Evolutionary conservation across 306 rosid genomes (phyloP), one percentile per base, ranked within the genome.

Genomic region (Crotalaria pallida): DNA sequence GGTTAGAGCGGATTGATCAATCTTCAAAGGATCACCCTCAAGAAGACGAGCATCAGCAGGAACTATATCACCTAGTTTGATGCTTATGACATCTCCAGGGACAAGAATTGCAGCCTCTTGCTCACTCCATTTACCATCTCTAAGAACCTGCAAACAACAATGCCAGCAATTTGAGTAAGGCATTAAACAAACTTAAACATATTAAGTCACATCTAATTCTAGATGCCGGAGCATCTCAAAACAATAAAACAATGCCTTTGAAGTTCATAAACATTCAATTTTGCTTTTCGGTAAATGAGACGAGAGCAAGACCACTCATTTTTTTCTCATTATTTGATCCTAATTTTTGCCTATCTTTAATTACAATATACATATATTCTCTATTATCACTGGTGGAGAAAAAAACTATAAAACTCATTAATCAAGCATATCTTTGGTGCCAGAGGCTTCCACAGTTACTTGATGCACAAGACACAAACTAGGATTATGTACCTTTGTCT

Each of bases 1-100:
- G 0, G 99, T 95, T 41, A 95, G 88, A 7, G 99, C 99, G 34
- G 99, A 95, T 67, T 95, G 99, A 66, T 95, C 99, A 24, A 95
- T 19, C 86, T 91, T 95, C 60, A 95, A 83, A 27, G 99, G 88
- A 77, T 95, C 99, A 41, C 99, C 99, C 76, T 95, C 99, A 0
- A 95, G 99, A 79, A 95, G 97, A 80, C 99, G 99, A 21, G 97
- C 99, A 86, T 95, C 99, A 2, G 99, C 99, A 12, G 99, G 99
- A 79, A 95, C 62, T 59, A 95, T 95, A 49, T 95, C 99, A 61
- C 99, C 99, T 48, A 95, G 83, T 67, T 95, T 95, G 76, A 95
- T 75, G 76, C 97, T 95, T 7, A 95, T 84, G 86, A 95, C 86
- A 62, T 95, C 99, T 33, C 99, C 99, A 2, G 99, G 99, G 51